A percentile compares a stretch with the other conserved stretches of the same genome.
phyloP scores from a whole-genome alignment of 2,329 filamentous ascomycete species.

The Periconia digitata region DNA sequence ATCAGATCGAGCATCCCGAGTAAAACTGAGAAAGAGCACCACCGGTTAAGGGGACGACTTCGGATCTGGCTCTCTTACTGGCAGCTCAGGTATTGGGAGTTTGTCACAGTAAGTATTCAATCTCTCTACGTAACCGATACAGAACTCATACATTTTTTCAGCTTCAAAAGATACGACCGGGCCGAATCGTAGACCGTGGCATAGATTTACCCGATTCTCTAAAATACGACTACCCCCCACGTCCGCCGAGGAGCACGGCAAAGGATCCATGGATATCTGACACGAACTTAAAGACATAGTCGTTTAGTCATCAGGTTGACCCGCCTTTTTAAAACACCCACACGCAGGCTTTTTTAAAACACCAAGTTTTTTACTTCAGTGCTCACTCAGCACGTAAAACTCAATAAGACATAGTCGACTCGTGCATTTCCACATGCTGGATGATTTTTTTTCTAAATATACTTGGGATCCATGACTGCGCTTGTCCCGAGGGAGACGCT shows the following conservation, averaged over 20 bases:
- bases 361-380: too few species aligned
- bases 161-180: conserved; percentile 1
- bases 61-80: conserved; percentile 1
- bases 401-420: conserved; percentile 4
- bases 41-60: background rate
- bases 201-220: background rate
- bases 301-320: too few species aligned
- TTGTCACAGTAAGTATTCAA: background rate
- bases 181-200: background rate
- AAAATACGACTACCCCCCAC: conserved; percentile 1
- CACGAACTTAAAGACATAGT: conserved; percentile 4
- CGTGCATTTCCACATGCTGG: conserved; percentile 1
- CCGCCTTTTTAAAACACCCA: too few species aligned
- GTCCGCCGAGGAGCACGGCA: conserved; percentile 1
- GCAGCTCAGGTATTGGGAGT: background rate
- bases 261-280: conserved; percentile 1
- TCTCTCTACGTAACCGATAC: background rate
- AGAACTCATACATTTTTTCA: background rate
- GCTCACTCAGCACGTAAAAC: too few species aligned
- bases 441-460: background rate
- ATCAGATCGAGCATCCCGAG: background rate
- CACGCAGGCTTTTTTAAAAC: too few species aligned
- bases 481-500: background rate
- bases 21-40: background rate
- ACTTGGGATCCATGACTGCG: background rate